Percentiles rank a stretch among this genome's conserved stretches.
Evolutionary conservation across 2,329 filamentous ascomycete genomes (phyloP).

Genomic region (Talaromyces sp.): DNA sequence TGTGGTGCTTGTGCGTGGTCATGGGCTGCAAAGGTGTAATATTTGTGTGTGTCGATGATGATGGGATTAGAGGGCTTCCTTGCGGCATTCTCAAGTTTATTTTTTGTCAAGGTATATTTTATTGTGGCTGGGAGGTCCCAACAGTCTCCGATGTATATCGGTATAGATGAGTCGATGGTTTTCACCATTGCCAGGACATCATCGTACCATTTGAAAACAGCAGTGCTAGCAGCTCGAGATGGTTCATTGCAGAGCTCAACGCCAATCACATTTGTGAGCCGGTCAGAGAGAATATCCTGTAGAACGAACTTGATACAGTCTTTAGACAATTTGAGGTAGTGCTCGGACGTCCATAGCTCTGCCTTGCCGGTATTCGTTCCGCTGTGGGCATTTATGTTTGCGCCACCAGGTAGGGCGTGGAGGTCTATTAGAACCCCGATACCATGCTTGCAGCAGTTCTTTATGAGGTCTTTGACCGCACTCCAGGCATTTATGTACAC

Average conservation of each 20-base stretch:
- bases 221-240: slow-evolving; percentile 43
- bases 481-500: slow-evolving; percentile 55
- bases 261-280: slow-evolving; percentile 49
- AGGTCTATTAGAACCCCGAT: slow-evolving; percentile 58
- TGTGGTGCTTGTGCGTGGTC: slow-evolving; percentile 52
- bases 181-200: slow-evolving; percentile 47
- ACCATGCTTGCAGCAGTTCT: slow-evolving; percentile 44
- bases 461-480: slow-evolving; percentile 47
- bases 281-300: slow-evolving; percentile 40
- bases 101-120: slow-evolving; percentile 45
- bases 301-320: slow-evolving; percentile 51
- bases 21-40: slow-evolving; percentile 55
- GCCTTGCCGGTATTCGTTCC: slow-evolving; percentile 52
- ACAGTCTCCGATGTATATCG: slow-evolving; percentile 57
- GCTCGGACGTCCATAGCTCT: slow-evolving; percentile 48
- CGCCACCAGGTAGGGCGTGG: slow-evolving; percentile 57
- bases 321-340: slow-evolving; percentile 46
- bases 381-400: slow-evolving; percentile 54
- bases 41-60: slow-evolving; percentile 57
- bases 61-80: slow-evolving; percentile 40
- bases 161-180: slow-evolving; percentile 49
- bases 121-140: slow-evolving; percentile 51
- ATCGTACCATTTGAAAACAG: slow-evolving; percentile 58
- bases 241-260: slow-evolving; percentile 59
- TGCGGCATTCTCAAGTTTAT: slow-evolving; percentile 25